phyloP scores from a whole-genome alignment of 176 grass and related monocot species.

The Ampelocalamus luodianensis region DNA sequence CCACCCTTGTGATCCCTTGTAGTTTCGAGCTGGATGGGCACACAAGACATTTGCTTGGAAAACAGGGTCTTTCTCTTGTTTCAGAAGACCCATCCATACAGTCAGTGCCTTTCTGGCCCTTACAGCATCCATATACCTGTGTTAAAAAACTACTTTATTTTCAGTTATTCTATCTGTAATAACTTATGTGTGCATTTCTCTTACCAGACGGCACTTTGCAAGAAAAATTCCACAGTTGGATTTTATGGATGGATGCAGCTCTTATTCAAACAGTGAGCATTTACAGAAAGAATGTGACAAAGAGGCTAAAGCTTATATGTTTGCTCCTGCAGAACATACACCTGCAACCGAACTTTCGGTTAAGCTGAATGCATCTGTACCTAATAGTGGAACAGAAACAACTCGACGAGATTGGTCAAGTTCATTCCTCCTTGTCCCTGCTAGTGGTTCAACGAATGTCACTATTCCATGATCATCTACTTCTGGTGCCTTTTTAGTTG shows the following conservation, averaged over 20 bases:
- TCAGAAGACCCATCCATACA: constrained; percentile 52
- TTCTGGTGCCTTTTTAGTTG: constrained; percentile 81
- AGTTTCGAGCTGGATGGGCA: constrained; percentile 68
- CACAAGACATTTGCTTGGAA: constrained; percentile 50
- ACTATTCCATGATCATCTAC: constrained; percentile 68
- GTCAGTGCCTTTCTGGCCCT: constrained; percentile 41
- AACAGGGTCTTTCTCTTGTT: constrained; percentile 73
- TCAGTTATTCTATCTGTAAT: constrained; percentile 23
- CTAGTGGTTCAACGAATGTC: constrained; percentile 79
- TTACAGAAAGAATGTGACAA: constrained; percentile 51
- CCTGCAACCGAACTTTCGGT: constrained; percentile 81
- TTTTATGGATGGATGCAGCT: constrained; percentile 45
- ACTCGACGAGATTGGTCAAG: constrained; percentile 75
- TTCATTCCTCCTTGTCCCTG: constrained; percentile 76
- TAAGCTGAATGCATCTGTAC: constrained; percentile 73
- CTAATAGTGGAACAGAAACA: constrained; percentile 54
- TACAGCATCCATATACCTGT: constrained; percentile 12
- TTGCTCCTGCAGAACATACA: constrained; percentile 66
- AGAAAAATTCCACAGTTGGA: constrained; percentile 44
- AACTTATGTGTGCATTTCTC: constrained; percentile 17
- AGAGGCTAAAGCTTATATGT: constrained; percentile 80
- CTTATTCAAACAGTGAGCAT: constrained; percentile 53
- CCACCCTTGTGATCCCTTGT: constrained; percentile 69
- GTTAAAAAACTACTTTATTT: constrained; percentile 34
- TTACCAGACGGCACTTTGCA: constrained; percentile 32